Evolutionary conservation across 345 rosid species (phyloP), one percentile per base, ranked within the genome.

Genomic region (Pistacia vera): DNA sequence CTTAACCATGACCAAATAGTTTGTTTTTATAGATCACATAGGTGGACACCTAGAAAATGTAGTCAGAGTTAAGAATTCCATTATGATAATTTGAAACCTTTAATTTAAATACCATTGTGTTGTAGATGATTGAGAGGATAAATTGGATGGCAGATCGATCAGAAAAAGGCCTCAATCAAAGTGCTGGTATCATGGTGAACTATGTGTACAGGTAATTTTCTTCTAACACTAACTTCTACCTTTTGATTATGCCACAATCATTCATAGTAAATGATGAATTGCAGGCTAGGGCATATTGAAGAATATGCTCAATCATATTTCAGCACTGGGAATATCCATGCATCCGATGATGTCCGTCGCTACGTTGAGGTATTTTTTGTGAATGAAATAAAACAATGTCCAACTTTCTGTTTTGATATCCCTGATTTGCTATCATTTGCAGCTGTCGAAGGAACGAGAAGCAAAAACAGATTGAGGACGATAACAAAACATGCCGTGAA

Each of bases 61-160:
- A 38, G 17, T 70, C 28, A 5, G 35, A 58, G 65, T 66, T 65
- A 65, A 63, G 56, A 38, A 71, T 28, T 44, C 3, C 49, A 4
- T 11, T 48, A 11, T 30, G 33, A 46, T 51, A n/a, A 35, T n/a
- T 8, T 73, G 36, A 25, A 49, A 75, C 63, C 33, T 22, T 44
- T 57, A 16, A 10, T 4, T 35, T 11, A 64, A 38, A 5, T 44
- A 22, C 54, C 4, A 41, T 35, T 82, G 49, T 80, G 56, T 33
- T 44, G 74, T 81, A 96, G 98, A 93, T 96, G 97, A 85, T 93
- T 36, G 95, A 93, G 78, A 91, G 97, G 84, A 83, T 96, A 83
- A 96, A 93, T 63, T 96, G 98, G 99, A 92, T 96, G 98, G 98
- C 97, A 2, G 94, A 92, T 78, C 76, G 48, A 60, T 92, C 97